Conservation (phyloP, 2,329 filamentous ascomycete species). For the Fusarium acutatum region DNA sequence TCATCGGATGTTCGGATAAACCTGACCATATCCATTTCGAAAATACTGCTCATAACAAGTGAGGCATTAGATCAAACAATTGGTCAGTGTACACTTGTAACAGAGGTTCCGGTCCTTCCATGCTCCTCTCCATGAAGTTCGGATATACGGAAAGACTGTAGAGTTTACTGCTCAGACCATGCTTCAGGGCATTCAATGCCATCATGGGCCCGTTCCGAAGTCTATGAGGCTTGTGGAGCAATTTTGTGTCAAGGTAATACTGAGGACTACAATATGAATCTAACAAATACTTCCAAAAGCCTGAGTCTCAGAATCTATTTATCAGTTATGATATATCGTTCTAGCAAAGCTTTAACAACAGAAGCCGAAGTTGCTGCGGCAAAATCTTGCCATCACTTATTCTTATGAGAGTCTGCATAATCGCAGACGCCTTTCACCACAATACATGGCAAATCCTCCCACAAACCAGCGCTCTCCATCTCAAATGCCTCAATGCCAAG, state of each 20-base stretch:
- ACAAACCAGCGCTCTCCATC: slow-evolving; percentile 47
- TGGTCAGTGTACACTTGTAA: neutral
- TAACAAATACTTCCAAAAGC: too few relatives aligned
- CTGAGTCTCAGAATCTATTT: neutral
- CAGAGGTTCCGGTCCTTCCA: too few relatives aligned
- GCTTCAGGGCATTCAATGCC: too few relatives aligned
- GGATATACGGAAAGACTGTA: neutral
- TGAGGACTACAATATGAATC: too few relatives aligned
- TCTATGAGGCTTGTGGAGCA: fast-evolving
- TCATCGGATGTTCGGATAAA: neutral
- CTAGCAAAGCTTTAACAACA: neutral
- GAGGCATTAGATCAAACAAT: too few relatives aligned
- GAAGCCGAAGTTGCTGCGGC: neutral
- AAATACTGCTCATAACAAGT: too few relatives aligned
- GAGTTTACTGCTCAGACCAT: neutral
- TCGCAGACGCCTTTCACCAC: slow-evolving; percentile 42
- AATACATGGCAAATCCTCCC: slow-evolving; percentile 46
- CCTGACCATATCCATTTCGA: too few relatives aligned
- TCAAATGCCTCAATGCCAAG: slow-evolving; percentile 29
- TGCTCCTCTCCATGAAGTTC: neutral
- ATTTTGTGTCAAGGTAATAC: fast-evolving
- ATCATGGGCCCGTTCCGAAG: neutral
- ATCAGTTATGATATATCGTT: neutral
- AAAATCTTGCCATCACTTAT: neutral
- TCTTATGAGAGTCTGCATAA: slow-evolving; percentile 2